Conservation (phyloP, 257 asterid genomes). For the Thymus quinquecostatus region DNA sequence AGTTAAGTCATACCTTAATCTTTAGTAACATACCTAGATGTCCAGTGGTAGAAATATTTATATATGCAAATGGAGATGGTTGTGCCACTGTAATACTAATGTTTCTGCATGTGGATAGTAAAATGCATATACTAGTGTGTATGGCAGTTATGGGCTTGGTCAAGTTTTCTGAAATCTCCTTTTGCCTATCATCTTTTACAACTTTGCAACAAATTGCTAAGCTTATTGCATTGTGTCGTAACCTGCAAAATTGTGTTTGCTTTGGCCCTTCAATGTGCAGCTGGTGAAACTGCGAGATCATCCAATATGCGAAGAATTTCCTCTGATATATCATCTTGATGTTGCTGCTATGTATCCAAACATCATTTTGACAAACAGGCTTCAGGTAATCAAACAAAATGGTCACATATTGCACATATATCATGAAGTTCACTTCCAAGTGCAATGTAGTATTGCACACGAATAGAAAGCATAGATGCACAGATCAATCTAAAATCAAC, state of each 20-base stretch:
- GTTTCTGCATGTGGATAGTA: background rate
- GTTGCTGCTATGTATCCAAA: conserved; percentile 99
- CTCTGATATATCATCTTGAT: conserved; percentile 97
- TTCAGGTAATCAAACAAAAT: conserved; percentile 71
- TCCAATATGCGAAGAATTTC: conserved; percentile 86
- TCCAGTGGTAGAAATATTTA: background rate
- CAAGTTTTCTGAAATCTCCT: conserved; percentile 15
- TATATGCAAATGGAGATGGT: conserved; percentile 8
- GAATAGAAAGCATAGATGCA: conserved; percentile 19
- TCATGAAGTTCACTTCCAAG: conserved; percentile 20
- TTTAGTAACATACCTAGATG: too few relatives aligned
- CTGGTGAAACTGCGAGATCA: conserved; percentile 68
- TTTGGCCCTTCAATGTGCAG: conserved; percentile 55
- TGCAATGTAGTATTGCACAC: conserved; percentile 20
- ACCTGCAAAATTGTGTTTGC: conserved; percentile 31
- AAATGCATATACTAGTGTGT: conserved; percentile 15
- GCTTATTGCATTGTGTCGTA: conserved; percentile 25
- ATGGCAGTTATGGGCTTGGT: conserved; percentile 10
- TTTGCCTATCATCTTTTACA: background rate
- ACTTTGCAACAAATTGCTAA: conserved; percentile 15
- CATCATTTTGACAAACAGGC: conserved; percentile 96
- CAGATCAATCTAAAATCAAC: conserved; percentile 14
- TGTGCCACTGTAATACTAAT: conserved; percentile 11
- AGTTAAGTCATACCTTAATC: too few relatives aligned
- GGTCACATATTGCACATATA: conserved; percentile 27